A percentile compares a stretch with the other conserved stretches of the same genome.
phyloP scores from a whole-genome alignment of 331 rosid genomes.

The Acacia pycnantha region DNA sequence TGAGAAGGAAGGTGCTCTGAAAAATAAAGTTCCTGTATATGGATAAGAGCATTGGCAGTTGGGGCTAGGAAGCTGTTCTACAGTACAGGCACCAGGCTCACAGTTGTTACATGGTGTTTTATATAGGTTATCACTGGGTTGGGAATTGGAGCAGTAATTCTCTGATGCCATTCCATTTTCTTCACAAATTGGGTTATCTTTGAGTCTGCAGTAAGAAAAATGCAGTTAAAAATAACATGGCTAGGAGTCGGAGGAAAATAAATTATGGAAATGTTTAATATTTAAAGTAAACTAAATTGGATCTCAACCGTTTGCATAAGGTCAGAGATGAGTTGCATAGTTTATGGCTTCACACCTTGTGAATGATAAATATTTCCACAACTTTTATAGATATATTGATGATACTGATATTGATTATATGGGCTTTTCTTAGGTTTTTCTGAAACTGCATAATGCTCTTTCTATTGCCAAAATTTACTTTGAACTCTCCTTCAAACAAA shows the following conservation, averaged over 20 bases:
- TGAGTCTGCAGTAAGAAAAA: constrained; percentile 42
- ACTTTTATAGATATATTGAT: background rate
- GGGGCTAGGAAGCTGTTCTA: constrained; percentile 42
- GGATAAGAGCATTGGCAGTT: constrained; percentile 59
- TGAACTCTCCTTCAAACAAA: background rate
- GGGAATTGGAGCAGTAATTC: constrained; percentile 33
- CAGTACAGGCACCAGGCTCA: constrained; percentile 27
- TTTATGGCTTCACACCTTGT: background rate
- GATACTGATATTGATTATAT: background rate
- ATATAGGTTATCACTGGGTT: background rate
- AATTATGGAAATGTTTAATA: background rate
- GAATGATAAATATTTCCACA: background rate
- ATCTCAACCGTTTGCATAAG: background rate
- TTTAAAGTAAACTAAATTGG: background rate
- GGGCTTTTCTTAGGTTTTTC: background rate
- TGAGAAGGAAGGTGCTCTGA: constrained; percentile 53
- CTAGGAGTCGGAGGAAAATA: background rate
- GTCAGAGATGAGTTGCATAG: background rate
- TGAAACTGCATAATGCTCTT: background rate
- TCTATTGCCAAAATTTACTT: background rate
- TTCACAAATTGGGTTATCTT: constrained; percentile 47
- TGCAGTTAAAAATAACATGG: background rate
- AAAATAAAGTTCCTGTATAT: constrained; percentile 49
- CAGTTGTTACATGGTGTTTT: constrained; percentile 33
- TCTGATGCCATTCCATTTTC: background rate